Evolutionary conservation across 2,329 filamentous ascomycete genomes (phyloP).

Genomic region (Trichoderma simmonsii): DNA sequence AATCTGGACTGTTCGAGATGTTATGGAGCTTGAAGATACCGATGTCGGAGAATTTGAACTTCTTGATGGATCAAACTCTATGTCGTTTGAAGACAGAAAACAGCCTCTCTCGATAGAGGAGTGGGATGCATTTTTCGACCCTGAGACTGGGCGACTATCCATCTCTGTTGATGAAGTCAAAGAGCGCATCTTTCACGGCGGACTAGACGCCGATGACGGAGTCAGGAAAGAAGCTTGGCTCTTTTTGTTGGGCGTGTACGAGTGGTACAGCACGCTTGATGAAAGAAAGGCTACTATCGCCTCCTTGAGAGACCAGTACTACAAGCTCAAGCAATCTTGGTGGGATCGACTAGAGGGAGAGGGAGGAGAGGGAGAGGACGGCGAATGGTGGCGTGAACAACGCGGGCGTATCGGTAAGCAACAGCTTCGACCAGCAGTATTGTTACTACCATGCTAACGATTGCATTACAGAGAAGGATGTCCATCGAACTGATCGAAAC

Average conservation of each 20-base stretch:
- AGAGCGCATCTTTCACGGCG: slow-evolving; percentile 94
- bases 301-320: slow-evolving; percentile 86
- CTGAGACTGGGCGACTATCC: slow-evolving; percentile 66
- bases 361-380: slow-evolving; percentile 72
- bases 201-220: slow-evolving; percentile 81
- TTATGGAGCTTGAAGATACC: slow-evolving; percentile 90
- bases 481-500: slow-evolving; percentile 91
- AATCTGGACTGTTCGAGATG: slow-evolving; percentile 90
- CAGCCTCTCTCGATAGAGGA: slow-evolving; percentile 77
- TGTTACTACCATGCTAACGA: slow-evolving; percentile 19
- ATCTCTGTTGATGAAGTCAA: slow-evolving; percentile 91
- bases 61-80: slow-evolving; percentile 70
- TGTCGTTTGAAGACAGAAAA: slow-evolving; percentile 73
- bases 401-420: slow-evolving; percentile 83
- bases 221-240: slow-evolving; percentile 96
- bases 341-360: slow-evolving; percentile 91
- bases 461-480: slow-evolving; percentile 78
- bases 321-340: slow-evolving; percentile 90
- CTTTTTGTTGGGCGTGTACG: slow-evolving; percentile 85
- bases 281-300: slow-evolving; percentile 82
- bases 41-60: slow-evolving; percentile 96
- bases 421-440: neutral
- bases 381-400: slow-evolving; percentile 97
- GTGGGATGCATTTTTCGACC: slow-evolving; percentile 89
- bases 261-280: slow-evolving; percentile 86